Percentiles rank a stretch among this genome's conserved stretches.
Conservation (phyloP, 305 asterid genomes). For the Petunia hybrid region DNA sequence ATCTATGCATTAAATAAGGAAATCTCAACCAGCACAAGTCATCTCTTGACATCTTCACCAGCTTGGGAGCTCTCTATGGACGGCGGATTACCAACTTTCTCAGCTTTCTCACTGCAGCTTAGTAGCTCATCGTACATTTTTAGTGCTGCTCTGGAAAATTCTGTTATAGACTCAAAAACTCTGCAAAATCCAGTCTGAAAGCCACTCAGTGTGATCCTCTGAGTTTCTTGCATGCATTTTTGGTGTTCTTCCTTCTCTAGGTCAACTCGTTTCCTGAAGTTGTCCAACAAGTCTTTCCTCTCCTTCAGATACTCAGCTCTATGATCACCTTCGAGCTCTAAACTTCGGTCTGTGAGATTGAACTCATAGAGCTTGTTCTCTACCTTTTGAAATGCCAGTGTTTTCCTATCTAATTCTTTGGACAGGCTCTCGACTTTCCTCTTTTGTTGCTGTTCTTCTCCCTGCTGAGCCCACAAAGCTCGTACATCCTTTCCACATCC, state of each 20-base stretch:
- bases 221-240: constrained; percentile 70
- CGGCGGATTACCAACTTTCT: constrained; percentile 46
- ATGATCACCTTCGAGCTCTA: constrained; percentile 50
- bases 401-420: constrained; percentile 71
- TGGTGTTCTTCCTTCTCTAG: constrained; percentile 80
- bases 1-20: constrained; percentile 30
- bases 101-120: constrained; percentile 45
- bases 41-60: constrained; percentile 53
- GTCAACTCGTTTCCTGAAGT: constrained; percentile 62
- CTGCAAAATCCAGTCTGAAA: constrained; percentile 78
- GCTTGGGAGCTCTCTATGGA: constrained; percentile 53
- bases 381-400: constrained; percentile 59
- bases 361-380: constrained; percentile 63
- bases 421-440: constrained; percentile 78
- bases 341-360: constrained; percentile 48
- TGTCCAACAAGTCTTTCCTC: constrained; percentile 60
- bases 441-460: constrained; percentile 81
- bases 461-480: constrained; percentile 85
- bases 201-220: constrained; percentile 67
- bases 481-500: constrained; percentile 80
- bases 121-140: constrained; percentile 65
- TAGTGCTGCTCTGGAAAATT: constrained; percentile 65
- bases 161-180: constrained; percentile 77
- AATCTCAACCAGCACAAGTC: constrained; percentile 40
- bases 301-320: constrained; percentile 53